These are phyloP conservation scores for Coemansia nantahalensis DNA, from an alignment of 192 early-diverging fungal species.

Conservation along the genomic window DNA sequence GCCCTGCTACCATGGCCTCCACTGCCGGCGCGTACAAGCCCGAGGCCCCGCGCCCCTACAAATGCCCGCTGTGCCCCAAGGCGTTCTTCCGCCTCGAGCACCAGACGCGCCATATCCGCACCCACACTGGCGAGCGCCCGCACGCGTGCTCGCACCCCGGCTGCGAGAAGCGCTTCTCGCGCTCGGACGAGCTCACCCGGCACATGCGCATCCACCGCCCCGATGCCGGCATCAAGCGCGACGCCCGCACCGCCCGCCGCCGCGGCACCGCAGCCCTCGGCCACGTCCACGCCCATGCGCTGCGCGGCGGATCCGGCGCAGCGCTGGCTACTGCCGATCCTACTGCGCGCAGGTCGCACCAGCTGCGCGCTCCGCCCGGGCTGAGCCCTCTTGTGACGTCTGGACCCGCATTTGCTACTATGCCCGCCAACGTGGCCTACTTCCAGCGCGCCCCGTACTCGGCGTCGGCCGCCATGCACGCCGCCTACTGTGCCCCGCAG, in stretches of 20 bases:
- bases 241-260: slow-evolving; percentile 34
- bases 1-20: slow-evolving; percentile 36
- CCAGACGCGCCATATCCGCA: slow-evolving; percentile 77
- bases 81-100: slow-evolving; percentile 76
- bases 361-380: slow-evolving; percentile 42
- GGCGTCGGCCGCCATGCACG: slow-evolving; percentile 20
- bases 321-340: slow-evolving; percentile 11
- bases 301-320: slow-evolving; percentile 9
- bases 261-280: slow-evolving; percentile 2
- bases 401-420: slow-evolving; percentile 34
- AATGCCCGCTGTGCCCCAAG: slow-evolving; percentile 71
- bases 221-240: slow-evolving; percentile 29
- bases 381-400: slow-evolving; percentile 39
- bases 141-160: slow-evolving; percentile 72
- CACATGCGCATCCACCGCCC: slow-evolving; percentile 58
- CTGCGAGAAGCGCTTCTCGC: slow-evolving; percentile 77
- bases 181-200: slow-evolving; percentile 76
- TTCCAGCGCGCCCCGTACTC: slow-evolving; percentile 34
- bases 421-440: slow-evolving; percentile 14
- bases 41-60: slow-evolving; percentile 62
- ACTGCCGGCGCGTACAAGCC: slow-evolving; percentile 36
- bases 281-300: background rate
- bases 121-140: slow-evolving; percentile 85
- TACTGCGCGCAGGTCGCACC: slow-evolving; percentile 25
- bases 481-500: slow-evolving; percentile 1